phyloP scores from a whole-genome alignment of 345 rosid species.

The Noccaea bulbosa region DNA sequence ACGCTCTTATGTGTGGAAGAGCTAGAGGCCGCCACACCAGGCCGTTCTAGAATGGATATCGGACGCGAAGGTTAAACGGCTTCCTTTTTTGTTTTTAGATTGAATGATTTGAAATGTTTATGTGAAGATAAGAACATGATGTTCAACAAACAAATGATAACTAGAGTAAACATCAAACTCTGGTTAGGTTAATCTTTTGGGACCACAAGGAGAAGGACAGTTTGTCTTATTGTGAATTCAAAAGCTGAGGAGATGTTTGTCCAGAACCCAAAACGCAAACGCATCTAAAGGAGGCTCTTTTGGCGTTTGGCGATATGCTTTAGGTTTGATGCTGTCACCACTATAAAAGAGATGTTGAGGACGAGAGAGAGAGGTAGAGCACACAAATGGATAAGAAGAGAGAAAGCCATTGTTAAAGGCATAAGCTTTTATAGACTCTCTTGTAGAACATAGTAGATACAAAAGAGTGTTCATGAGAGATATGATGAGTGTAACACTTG shows the following conservation, averaged over 20 bases:
- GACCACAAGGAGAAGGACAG: no score
- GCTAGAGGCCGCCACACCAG: constrained; percentile 81
- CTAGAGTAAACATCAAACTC: no score
- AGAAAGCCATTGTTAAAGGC: background rate
- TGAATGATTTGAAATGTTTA: constrained; percentile 11
- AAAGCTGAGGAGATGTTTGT: no score
- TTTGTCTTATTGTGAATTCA: no score
- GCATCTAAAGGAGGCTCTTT: no score
- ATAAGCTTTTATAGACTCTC: background rate
- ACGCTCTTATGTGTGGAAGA: constrained; percentile 83
- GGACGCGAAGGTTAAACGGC: background rate
- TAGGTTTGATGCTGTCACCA: background rate
- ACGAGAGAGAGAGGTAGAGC: background rate
- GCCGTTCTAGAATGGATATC: constrained; percentile 45
- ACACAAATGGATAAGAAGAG: background rate
- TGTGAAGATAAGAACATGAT: no score
- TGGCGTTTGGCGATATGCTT: no score
- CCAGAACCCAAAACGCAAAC: no score
- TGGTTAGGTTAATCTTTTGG: no score
- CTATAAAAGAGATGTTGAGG: background rate
- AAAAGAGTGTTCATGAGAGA: background rate
- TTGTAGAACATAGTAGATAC: background rate
- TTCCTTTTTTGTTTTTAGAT: background rate
- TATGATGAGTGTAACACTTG: background rate
- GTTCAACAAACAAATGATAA: no score